A percentile compares a stretch with the other conserved stretches of the same genome.
Conservation (phyloP, 192 early-diverging fungal genomes). For the Coemansia sp. region DNA sequence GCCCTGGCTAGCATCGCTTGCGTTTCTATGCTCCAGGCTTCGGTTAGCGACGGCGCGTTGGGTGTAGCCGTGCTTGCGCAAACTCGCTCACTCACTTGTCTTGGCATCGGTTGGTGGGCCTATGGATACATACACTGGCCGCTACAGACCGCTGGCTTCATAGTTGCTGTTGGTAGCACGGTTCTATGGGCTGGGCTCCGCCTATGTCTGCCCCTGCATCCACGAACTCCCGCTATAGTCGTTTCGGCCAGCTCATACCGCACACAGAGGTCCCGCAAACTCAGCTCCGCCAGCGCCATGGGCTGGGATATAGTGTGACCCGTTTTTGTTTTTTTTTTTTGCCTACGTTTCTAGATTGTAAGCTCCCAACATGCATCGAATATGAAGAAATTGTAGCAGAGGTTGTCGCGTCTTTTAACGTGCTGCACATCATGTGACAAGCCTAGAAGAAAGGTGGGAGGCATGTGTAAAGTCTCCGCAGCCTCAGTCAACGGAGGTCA, state of each 20-base stretch:
- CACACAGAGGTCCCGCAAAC: neutral
- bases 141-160: slow-evolving; percentile 23
- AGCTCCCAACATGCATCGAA: too few relatives aligned
- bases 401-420: too few relatives aligned
- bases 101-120: slow-evolving; percentile 45
- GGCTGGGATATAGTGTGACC: neutral
- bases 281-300: slow-evolving; percentile 5
- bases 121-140: slow-evolving; percentile 22
- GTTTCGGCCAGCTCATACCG: neutral
- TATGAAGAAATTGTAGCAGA: too few relatives aligned
- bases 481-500: neutral
- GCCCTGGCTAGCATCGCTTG: slow-evolving; percentile 15
- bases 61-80: slow-evolving; percentile 26
- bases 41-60: slow-evolving; percentile 17
- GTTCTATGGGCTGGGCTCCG: slow-evolving; percentile 1
- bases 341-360: neutral
- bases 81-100: slow-evolving; percentile 17
- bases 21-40: slow-evolving; percentile 17
- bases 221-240: neutral
- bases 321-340: neutral
- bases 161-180: neutral
- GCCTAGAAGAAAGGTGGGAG: too few relatives aligned
- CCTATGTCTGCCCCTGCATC: neutral
- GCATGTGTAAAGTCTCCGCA: neutral
- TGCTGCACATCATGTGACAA: neutral